Evolutionary conservation across 176 grass and related monocot genomes (phyloP).

Genomic region (Triticum monococcum): DNA sequence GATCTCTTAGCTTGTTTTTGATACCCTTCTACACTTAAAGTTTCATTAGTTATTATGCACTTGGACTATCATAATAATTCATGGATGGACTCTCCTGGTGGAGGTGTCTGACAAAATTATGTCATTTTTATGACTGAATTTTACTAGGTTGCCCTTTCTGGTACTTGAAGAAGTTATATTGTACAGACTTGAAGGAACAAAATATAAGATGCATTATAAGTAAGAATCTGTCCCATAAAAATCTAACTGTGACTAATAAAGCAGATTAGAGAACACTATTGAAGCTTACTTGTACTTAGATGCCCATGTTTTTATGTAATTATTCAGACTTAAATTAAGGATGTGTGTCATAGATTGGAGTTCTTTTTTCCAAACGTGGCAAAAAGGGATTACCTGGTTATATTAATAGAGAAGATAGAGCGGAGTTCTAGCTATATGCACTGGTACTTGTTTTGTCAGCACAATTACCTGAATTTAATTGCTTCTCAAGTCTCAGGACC

Average conservation of each 20-base stretch:
- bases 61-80: background rate
- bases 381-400: background rate
- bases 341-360: background rate
- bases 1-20: background rate
- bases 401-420: background rate
- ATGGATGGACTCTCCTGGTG: background rate
- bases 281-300: background rate
- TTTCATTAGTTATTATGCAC: background rate
- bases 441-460: background rate
- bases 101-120: background rate
- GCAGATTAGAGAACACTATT: background rate
- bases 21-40: background rate
- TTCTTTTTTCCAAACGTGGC: background rate
- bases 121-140: background rate
- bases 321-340: background rate
- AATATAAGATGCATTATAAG: background rate
- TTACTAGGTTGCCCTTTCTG: background rate
- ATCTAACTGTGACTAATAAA: background rate
- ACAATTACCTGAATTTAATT: background rate
- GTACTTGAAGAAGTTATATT: background rate
- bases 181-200: background rate
- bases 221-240: background rate
- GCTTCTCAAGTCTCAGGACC: background rate
- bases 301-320: background rate
- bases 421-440: background rate